Base-by-base conservation (phyloP, 2,329 filamentous ascomycete genomes). In the Aspergillus pseudoterreus region DNA sequence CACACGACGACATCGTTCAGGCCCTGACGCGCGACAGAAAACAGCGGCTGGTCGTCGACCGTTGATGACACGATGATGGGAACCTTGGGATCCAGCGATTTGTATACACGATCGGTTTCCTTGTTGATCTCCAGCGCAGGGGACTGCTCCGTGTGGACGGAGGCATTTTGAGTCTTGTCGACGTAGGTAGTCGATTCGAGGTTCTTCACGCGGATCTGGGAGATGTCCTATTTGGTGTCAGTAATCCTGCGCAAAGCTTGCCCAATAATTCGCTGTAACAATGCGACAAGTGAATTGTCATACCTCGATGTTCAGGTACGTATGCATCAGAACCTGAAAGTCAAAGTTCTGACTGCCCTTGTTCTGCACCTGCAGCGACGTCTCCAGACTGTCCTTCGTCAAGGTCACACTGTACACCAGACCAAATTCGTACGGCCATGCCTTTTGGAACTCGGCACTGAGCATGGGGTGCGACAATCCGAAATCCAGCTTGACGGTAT, bases 371-470 rank as follows among this genome's bases (percentile, higher is more conserved):
- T 92, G 87, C 51, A 99, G 78, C 55, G 86, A 85, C 2, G 92
- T 96, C 66, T 84, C 84, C 67, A 99, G 75, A 33, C 82, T 84
- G 33, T 87, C 85, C 60, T 82, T 84, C 56, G 83, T 84, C 58
- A 99, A 76, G 2, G 89, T 95, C 53, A 99, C 90, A 64, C 88
- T 95, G 78, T 99, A 99, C 50, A 96, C 87, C 47, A 97, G 80
- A 4, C 87, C 88, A 70, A 99, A 99, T 57, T 88, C 84, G 67
- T 87, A 87, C 2, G 88, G 86, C 94, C 94, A 99, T 21, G 85
- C 81, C 62, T 82, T 81, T 66, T 82, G 83, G 59, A 82, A 81
- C 41, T 85, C 81, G 0, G 86, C 83, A 59, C 81, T 82, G 51
- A 97, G 77, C 66, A 86, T 87, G 47, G 82, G 79, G 24, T 84